Evolutionary conservation across 805 yeast genomes (phyloP).

Genomic region (Lipomyces yamanashiensis): DNA sequence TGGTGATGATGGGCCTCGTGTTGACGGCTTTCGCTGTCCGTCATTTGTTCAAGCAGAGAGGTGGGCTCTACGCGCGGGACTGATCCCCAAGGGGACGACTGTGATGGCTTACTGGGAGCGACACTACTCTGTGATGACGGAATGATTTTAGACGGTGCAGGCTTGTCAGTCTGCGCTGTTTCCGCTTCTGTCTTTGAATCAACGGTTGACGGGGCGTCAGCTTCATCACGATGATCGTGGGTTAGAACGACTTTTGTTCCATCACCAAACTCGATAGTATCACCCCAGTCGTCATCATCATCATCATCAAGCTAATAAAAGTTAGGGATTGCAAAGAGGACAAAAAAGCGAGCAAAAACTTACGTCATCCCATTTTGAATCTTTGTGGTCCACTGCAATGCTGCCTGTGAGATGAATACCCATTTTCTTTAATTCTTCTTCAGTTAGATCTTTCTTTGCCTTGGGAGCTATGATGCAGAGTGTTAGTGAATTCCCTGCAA

Average conservation of each 20-base stretch:
- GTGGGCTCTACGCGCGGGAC: conserved; percentile 29
- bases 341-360: background rate
- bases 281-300: conserved; percentile 46
- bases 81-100: conserved; percentile 36
- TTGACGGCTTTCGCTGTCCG: conserved; percentile 11
- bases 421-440: conserved; percentile 45
- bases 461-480: background rate
- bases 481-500: no score
- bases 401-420: conserved; percentile 46
- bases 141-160: background rate
- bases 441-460: conserved; percentile 36
- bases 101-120: background rate
- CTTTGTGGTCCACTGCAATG: conserved; percentile 39
- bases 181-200: conserved; percentile 2
- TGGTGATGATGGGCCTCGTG: background rate
- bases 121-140: conserved; percentile 2
- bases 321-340: background rate
- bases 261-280: conserved; percentile 39
- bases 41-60: conserved; percentile 14
- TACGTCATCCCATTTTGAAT: conserved; percentile 46
- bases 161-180: background rate
- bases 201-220: background rate
- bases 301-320: conserved; percentile 42
- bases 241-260: conserved; percentile 39
- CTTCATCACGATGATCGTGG: conserved; percentile 20